These are phyloP conservation scores for Sungouiella blattae DNA, from an alignment of 805 yeast species.

Conservation along the genomic window DNA sequence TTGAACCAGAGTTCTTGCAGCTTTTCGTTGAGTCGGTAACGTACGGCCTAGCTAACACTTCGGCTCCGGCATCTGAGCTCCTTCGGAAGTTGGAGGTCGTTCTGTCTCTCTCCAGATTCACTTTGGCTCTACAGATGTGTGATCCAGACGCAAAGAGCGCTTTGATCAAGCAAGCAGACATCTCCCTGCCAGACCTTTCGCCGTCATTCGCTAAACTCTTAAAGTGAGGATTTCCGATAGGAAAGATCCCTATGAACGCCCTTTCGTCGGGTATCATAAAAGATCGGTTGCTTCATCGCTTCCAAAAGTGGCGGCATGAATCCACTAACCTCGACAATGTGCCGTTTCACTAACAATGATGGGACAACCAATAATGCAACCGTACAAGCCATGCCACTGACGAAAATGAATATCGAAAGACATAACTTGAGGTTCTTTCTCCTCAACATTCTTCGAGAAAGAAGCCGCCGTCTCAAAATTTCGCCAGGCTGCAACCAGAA, in stretches of 20 bases:
- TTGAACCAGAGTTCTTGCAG: conserved; percentile 48
- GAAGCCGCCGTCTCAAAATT: conserved; percentile 46
- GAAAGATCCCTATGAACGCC: conserved; percentile 29
- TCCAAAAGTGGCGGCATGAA: neutral
- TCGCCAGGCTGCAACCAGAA: conserved; percentile 64
- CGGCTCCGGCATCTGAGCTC: conserved; percentile 2
- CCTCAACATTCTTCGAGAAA: conserved; percentile 29
- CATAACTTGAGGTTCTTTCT: neutral
- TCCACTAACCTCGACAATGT: neutral
- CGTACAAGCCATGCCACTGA: conserved; percentile 27
- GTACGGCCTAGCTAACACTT: conserved; percentile 6
- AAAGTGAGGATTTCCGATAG: conserved; percentile 4
- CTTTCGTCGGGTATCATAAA: conserved; percentile 21
- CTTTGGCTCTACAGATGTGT: conserved; percentile 28
- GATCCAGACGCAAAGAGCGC: conserved; percentile 14
- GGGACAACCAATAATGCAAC: conserved; percentile 23
- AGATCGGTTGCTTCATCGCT: conserved; percentile 42
- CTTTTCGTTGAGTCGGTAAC: conserved; percentile 44
- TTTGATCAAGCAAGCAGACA: conserved; percentile 1
- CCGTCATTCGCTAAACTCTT: neutral
- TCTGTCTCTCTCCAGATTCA: neutral
- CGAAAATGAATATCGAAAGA: neutral
- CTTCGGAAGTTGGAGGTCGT: neutral
- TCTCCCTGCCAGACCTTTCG: neutral
- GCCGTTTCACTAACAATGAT: conserved; percentile 38